Percentiles rank a stretch among this genome's conserved stretches.
Evolutionary conservation across 352 stramenopile species (phyloP).

Genomic region (Aphanomyces stellatus): DNA sequence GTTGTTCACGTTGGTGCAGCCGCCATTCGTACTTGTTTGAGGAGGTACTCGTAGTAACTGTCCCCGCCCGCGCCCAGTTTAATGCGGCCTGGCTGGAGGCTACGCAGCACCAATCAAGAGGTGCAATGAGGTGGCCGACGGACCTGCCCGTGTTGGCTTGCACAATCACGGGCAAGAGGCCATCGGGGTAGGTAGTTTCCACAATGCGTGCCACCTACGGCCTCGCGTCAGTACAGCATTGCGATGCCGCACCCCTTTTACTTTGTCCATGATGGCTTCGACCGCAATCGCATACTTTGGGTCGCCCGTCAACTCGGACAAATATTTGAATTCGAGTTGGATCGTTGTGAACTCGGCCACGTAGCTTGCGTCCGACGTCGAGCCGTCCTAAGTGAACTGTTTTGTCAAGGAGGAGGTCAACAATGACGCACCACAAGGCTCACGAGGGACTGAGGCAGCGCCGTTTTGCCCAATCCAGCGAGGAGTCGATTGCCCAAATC

Average conservation of each 20-base stretch:
- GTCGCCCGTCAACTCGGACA: slow-evolving; percentile 15
- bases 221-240: no score
- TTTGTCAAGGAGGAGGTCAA: neutral
- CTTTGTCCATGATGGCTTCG: slow-evolving; percentile 15
- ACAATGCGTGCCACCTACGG: slow-evolving; percentile 22
- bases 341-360: slow-evolving; percentile 18
- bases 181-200: slow-evolving; percentile 28
- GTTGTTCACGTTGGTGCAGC: no score
- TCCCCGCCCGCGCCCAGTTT: slow-evolving; percentile 49
- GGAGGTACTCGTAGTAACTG: slow-evolving; percentile 70
- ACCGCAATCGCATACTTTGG: slow-evolving; percentile 18
- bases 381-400: neutral
- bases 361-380: neutral
- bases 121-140: neutral
- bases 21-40: slow-evolving; percentile 35
- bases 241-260: no score
- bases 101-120: neutral
- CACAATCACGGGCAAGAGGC: slow-evolving; percentile 36
- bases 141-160: slow-evolving; percentile 28
- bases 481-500: neutral
- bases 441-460: neutral
- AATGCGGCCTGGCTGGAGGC: slow-evolving; percentile 22
- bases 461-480: neutral
- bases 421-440: neutral
- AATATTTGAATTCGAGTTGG: slow-evolving; percentile 22